A percentile compares a stretch with the other conserved stretches of the same genome.
Evolutionary conservation across 1,284 basidiomycete genomes (phyloP).

Genomic region (Lentinula novae-zelandiae): DNA sequence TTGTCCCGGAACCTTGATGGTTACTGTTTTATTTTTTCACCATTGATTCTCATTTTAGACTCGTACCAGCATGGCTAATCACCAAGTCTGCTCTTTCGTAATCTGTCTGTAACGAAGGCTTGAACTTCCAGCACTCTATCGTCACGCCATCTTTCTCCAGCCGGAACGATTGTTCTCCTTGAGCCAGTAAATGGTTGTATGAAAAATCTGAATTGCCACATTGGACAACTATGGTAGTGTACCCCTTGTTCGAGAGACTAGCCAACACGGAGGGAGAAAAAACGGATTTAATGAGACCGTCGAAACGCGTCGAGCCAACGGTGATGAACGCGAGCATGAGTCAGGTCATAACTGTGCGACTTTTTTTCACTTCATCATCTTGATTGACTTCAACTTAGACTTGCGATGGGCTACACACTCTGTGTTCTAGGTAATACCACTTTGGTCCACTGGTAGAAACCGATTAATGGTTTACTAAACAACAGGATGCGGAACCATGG

Average conservation of each 20-base stretch:
- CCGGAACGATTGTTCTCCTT: conserved; percentile 24
- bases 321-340: conserved; percentile 72
- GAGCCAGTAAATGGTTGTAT: conserved; percentile 17
- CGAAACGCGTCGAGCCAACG: conserved; percentile 89
- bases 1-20: conserved; percentile 84
- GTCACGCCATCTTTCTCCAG: conserved; percentile 41
- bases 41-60: neutral
- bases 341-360: conserved; percentile 1
- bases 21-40: neutral
- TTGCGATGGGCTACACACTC: conserved; percentile 56
- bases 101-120: conserved; percentile 62
- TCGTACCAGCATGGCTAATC: conserved; percentile 89
- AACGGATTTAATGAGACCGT: conserved; percentile 63
- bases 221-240: conserved; percentile 65
- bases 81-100: conserved; percentile 72
- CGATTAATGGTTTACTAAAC: conserved; percentile 8
- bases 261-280: conserved; percentile 56
- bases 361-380: conserved; percentile 7
- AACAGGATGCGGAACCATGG: conserved; percentile 98
- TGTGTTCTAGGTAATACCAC: conserved; percentile 47
- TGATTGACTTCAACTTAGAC: conserved; percentile 4
- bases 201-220: conserved; percentile 58
- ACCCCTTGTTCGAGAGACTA: conserved; percentile 51
- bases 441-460: neutral
- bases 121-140: conserved; percentile 71